Percentiles rank a stretch among this genome's conserved stretches.
phyloP scores from a whole-genome alignment of 148 eudicot genomes.

The Fagopyrum esculentum region DNA sequence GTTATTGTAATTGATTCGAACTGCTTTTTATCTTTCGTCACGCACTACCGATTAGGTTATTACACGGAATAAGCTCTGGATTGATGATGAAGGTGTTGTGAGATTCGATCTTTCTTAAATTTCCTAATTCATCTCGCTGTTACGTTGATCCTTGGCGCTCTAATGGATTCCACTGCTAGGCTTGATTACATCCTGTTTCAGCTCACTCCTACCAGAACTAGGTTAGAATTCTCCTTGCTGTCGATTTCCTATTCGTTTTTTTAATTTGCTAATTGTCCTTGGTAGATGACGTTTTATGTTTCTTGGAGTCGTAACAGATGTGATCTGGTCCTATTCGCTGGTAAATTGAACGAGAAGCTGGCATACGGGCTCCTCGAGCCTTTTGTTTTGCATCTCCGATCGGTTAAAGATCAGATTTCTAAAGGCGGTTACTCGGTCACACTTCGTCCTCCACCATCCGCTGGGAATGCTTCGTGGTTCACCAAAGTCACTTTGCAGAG shows the following conservation, averaged over 20 bases:
- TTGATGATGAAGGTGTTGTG: background rate
- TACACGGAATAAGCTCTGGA: background rate
- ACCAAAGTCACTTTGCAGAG: constrained; percentile 71
- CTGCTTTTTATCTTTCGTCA: background rate
- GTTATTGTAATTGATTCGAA: background rate
- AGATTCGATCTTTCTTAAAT: background rate
- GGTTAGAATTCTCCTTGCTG: constrained; percentile 25
- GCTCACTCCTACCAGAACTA: constrained; percentile 83
- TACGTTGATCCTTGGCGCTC: background rate
- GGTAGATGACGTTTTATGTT: background rate
- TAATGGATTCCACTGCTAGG: constrained; percentile 53
- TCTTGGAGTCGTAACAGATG: constrained; percentile 32
- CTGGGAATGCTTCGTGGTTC: constrained; percentile 49
- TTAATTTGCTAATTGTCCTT: background rate
- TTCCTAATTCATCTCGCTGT: background rate
- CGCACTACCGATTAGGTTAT: background rate
- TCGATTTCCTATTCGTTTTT: background rate
- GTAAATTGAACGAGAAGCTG: constrained; percentile 57
- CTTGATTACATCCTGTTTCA: constrained; percentile 73
- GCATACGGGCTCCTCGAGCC: constrained; percentile 76
- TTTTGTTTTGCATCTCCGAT: constrained; percentile 51
- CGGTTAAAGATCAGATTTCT: constrained; percentile 62
- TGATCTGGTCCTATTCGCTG: constrained; percentile 65
- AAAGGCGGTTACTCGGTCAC: constrained; percentile 83
- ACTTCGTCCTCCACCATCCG: constrained; percentile 46